Percentiles rank a stretch among this genome's conserved stretches.
Evolutionary conservation across 352 stramenopile genomes (phyloP).

Genomic region (Blastocystis sp.): DNA sequence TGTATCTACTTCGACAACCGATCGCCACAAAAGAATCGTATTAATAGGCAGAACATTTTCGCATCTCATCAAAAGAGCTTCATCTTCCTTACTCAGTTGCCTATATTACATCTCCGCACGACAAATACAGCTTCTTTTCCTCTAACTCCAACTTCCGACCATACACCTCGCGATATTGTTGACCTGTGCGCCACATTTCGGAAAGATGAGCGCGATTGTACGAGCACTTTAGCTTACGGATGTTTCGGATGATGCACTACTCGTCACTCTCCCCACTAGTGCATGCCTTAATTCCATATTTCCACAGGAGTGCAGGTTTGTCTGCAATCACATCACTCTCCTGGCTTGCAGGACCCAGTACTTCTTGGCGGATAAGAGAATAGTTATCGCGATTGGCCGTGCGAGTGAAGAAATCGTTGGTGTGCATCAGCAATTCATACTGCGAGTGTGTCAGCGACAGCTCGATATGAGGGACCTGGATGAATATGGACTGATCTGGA

Average conservation of each 20-base stretch:
- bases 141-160: neutral
- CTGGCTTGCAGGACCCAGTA: neutral
- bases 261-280: neutral
- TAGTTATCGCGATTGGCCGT: slow-evolving; percentile 54
- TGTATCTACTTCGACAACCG: neutral
- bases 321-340: neutral
- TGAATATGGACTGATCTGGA: slow-evolving; percentile 44
- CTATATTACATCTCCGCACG: neutral
- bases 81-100: neutral
- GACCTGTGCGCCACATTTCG: neutral
- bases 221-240: slow-evolving; percentile 37
- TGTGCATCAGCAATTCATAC: slow-evolving; percentile 18
- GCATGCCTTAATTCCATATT: neutral
- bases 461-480: slow-evolving; percentile 45
- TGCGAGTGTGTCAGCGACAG: slow-evolving; percentile 36
- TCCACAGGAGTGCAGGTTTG: neutral
- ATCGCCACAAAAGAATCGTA: slow-evolving; percentile 27
- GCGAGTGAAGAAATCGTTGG: slow-evolving; percentile 42
- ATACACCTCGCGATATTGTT: slow-evolving; percentile 10
- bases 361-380: neutral
- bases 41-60: slow-evolving; percentile 20
- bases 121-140: neutral
- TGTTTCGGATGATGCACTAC: slow-evolving; percentile 26
- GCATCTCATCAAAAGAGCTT: neutral
- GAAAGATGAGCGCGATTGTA: slow-evolving; percentile 3